Evolutionary conservation across 2,329 filamentous ascomycete genomes (phyloP).

Genomic region (Cladosporium halotolerans): DNA sequence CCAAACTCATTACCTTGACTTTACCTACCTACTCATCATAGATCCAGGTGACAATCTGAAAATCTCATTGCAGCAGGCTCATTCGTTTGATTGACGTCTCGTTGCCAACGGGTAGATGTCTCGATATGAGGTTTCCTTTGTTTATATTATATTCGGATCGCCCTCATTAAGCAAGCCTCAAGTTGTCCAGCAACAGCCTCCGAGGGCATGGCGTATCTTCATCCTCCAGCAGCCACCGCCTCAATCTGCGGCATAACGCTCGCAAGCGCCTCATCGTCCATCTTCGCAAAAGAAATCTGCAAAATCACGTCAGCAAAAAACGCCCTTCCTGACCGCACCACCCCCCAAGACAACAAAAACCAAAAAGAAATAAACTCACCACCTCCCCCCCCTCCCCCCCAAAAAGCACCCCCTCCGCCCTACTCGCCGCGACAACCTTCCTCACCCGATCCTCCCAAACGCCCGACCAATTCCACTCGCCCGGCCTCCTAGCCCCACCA

Average conservation of each 20-base stretch:
- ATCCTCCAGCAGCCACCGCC: neutral
- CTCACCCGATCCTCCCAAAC: constrained; percentile 90
- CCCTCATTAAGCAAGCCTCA: neutral
- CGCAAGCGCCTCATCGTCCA: constrained; percentile 21
- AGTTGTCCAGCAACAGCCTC: neutral
- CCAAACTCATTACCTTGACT: no score
- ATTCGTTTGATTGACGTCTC: no score
- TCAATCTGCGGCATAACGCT: constrained; percentile 5
- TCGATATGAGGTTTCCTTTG: no score
- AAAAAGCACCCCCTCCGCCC: constrained; percentile 74
- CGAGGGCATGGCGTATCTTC: no score
- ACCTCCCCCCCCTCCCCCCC: constrained; percentile 65
- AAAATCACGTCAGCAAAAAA: constrained; percentile 2
- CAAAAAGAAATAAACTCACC: constrained; percentile 43
- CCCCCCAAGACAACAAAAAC: neutral
- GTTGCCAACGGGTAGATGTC: no score
- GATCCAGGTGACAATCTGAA: no score
- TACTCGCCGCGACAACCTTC: constrained; percentile 68
- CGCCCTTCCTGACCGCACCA: neutral
- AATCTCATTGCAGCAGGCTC: no score
- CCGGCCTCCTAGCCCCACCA: constrained; percentile 55
- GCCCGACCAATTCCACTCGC: constrained; percentile 96
- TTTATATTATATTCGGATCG: no score
- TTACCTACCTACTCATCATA: no score
- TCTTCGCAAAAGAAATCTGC: constrained; percentile 28